phyloP scores from a whole-genome alignment of 371 early-diverging fungal species.

The Blakeslea trispora region DNA sequence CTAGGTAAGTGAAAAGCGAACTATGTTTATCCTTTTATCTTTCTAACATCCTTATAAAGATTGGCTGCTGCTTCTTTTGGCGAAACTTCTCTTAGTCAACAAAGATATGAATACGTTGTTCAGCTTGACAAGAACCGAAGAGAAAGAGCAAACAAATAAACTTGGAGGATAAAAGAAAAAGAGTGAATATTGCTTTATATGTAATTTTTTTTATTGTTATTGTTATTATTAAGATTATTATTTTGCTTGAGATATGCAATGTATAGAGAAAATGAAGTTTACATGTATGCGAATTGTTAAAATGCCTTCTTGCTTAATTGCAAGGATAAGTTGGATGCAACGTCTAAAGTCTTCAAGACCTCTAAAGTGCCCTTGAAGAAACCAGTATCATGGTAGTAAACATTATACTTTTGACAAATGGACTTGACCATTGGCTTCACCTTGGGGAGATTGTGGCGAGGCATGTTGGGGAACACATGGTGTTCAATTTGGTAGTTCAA shows the following conservation, averaged over 20 bases:
- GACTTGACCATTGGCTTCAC: slow-evolving; percentile 67
- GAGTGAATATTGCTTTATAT: no score
- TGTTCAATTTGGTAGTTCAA: slow-evolving; percentile 86
- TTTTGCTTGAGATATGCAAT: no score
- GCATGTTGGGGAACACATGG: slow-evolving; percentile 83
- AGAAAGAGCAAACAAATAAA: background rate
- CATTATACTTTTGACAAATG: slow-evolving; percentile 73
- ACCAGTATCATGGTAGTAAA: slow-evolving; percentile 72
- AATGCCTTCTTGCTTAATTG: slow-evolving; percentile 54
- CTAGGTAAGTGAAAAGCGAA: slow-evolving; percentile 11
- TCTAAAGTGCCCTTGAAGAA: slow-evolving; percentile 74
- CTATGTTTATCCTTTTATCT: background rate
- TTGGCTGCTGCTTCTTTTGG: slow-evolving; percentile 47
- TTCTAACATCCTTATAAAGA: slow-evolving; percentile 12
- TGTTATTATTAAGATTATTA: no score
- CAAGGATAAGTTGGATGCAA: slow-evolving; percentile 60
- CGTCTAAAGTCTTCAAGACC: slow-evolving; percentile 66
- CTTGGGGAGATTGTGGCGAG: slow-evolving; percentile 72
- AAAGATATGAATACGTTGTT: slow-evolving; percentile 41
- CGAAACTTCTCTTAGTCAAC: slow-evolving; percentile 31
- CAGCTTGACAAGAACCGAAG: slow-evolving; percentile 31
- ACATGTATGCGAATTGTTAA: slow-evolving; percentile 14
- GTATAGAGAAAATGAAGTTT: no score
- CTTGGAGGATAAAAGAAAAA: no score
- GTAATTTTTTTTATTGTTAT: no score